phyloP scores from a whole-genome alignment of 2,329 filamentous ascomycete genomes.

The Aspergillus brunneoviolaceus region DNA sequence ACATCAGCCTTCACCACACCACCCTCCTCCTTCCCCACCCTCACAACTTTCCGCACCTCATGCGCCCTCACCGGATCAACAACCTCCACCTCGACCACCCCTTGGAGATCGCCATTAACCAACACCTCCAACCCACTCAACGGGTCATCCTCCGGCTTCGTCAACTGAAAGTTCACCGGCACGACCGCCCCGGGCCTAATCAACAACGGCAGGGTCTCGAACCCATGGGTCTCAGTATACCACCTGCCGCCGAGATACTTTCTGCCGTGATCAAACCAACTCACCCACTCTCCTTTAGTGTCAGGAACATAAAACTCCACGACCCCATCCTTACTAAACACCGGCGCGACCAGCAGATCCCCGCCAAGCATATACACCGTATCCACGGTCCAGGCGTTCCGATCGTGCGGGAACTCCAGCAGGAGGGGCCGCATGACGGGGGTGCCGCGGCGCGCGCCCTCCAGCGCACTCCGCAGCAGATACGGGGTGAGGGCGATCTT shows the following conservation, averaged over 20 bases:
- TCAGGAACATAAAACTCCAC: slow-evolving; percentile 63
- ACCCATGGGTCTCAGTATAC: slow-evolving; percentile 61
- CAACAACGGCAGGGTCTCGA: slow-evolving; percentile 59
- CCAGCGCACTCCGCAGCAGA: slow-evolving; percentile 53
- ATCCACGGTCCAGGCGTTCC: slow-evolving; percentile 67
- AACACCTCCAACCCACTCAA: slow-evolving; percentile 31
- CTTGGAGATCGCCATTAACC: slow-evolving; percentile 27
- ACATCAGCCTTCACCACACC: slow-evolving; percentile 18
- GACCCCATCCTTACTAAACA: slow-evolving; percentile 62
- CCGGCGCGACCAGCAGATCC: slow-evolving; percentile 62
- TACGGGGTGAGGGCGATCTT: slow-evolving; percentile 62
- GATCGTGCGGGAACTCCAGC: slow-evolving; percentile 69
- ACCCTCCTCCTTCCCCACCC: slow-evolving; percentile 14
- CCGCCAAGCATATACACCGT: slow-evolving; percentile 73
- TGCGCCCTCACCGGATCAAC: slow-evolving; percentile 28
- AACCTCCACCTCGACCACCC: slow-evolving; percentile 23
- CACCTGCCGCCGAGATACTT: slow-evolving; percentile 47
- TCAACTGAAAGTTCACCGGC: slow-evolving; percentile 27
- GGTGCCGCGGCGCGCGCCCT: slow-evolving; percentile 54
- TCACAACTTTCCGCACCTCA: slow-evolving; percentile 26
- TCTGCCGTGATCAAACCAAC: slow-evolving; percentile 47
- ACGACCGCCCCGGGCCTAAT: slow-evolving; percentile 50
- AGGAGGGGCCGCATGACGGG: slow-evolving; percentile 66
- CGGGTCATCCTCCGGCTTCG: slow-evolving; percentile 28
- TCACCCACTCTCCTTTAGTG: slow-evolving; percentile 41